Conservation (phyloP, 176 grass and related monocot genomes). For the Pharus latifolius region DNA sequence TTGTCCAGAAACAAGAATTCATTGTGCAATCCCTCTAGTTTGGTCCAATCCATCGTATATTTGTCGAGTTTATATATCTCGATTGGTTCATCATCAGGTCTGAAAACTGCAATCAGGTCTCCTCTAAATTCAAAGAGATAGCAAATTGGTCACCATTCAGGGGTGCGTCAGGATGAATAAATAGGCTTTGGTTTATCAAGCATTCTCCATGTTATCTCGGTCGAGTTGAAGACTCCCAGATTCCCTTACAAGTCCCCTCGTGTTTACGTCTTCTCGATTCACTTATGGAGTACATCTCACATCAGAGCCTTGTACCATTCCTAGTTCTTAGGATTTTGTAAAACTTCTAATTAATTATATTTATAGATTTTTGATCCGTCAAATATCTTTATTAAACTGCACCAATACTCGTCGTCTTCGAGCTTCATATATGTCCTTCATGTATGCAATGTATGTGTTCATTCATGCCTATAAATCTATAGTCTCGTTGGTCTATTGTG, state of each 20-base stretch:
- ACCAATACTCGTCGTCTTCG: no score
- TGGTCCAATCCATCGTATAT: not conserved
- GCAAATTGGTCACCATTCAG: not conserved
- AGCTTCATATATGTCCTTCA: no score
- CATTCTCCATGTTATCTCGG: slow-evolving; percentile 17
- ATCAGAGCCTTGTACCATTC: no score
- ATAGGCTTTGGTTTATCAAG: slow-evolving; percentile 10
- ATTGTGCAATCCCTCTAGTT: not conserved
- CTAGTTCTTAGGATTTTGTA: no score
- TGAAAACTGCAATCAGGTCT: slow-evolving; percentile 20
- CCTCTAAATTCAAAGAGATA: slow-evolving; percentile 9
- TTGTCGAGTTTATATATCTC: not conserved
- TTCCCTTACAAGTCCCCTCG: not conserved
- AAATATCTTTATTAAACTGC: no score
- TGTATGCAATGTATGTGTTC: no score
- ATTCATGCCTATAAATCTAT: no score
- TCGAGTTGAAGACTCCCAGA: slow-evolving; percentile 32
- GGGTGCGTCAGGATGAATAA: not conserved
- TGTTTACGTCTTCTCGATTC: no score
- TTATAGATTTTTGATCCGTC: no score
- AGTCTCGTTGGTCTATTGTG: no score
- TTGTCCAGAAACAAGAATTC: not conserved
- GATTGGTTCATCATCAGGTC: not conserved
- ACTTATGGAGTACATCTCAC: no score
- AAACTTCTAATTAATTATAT: no score